phyloP scores from a whole-genome alignment of 169 alveolate species.

The Condylostoma magnum region DNA sequence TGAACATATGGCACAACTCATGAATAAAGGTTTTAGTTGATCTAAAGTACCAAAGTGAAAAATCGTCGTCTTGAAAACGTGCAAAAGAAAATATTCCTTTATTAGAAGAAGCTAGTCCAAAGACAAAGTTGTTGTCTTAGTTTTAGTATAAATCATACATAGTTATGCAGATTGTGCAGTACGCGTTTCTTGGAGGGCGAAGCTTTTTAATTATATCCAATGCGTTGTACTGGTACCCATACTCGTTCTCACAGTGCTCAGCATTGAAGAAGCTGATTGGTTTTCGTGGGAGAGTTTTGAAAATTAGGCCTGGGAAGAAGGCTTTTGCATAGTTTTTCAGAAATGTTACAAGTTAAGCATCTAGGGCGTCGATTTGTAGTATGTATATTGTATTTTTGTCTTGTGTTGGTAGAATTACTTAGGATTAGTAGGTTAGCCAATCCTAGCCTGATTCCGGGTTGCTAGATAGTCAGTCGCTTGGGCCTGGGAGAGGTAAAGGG shows the following conservation, averaged over 20 bases:
- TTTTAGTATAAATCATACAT: conserved; percentile 50
- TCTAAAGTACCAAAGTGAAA: conserved; percentile 36
- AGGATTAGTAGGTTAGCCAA: neutral
- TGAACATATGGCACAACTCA: conserved; percentile 80
- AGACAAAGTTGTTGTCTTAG: conserved; percentile 60
- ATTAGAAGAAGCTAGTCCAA: conserved; percentile 54
- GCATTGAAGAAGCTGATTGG: neutral
- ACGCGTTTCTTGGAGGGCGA: conserved; percentile 8
- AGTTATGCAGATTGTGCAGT: conserved; percentile 11
- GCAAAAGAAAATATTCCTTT: conserved; percentile 72
- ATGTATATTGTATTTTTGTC: conserved; percentile 34
- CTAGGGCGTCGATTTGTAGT: conserved; percentile 19
- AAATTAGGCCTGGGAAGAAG: conserved; percentile 32
- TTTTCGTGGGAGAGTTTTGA: conserved; percentile 3
- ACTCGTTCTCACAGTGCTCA: neutral
- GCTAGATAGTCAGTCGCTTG: conserved; percentile 18
- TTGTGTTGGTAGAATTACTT: neutral
- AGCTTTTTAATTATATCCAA: conserved; percentile 38
- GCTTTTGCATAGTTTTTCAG: conserved; percentile 28
- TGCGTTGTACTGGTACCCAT: conserved; percentile 31
- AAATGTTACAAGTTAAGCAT: neutral
- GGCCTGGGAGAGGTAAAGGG: neutral
- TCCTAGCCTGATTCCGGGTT: conserved; percentile 19
- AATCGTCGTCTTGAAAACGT: conserved; percentile 33
- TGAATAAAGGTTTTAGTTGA: conserved; percentile 68